phyloP scores from a whole-genome alignment of 2,329 filamentous ascomycete genomes.

The Aphanocladium album region DNA sequence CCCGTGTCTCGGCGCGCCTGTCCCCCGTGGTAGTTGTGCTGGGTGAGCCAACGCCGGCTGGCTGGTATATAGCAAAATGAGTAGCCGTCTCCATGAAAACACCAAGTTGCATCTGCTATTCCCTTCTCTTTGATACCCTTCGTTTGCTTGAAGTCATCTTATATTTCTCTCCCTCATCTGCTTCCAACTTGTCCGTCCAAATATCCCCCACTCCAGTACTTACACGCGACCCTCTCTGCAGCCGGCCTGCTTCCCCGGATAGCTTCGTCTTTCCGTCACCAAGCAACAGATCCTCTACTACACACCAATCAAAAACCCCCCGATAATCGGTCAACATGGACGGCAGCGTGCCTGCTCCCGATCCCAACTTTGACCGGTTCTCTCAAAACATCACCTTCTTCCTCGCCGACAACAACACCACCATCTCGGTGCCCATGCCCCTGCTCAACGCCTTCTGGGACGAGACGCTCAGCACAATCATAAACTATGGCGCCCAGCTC shows the following conservation, averaged over 20 bases:
- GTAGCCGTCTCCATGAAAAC: background rate
- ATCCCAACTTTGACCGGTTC: conserved; percentile 29
- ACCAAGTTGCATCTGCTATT: background rate
- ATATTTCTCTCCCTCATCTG: background rate
- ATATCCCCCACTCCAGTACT: background rate
- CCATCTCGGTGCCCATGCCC: conserved; percentile 28
- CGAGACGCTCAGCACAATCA: conserved; percentile 34
- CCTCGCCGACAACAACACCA: conserved; percentile 25
- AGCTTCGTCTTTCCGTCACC: background rate
- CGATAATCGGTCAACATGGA: background rate
- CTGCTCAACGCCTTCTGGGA: conserved; percentile 29
- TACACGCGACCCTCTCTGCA: background rate
- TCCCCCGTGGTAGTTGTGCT: background rate
- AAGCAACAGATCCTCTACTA: background rate
- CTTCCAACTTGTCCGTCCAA: background rate
- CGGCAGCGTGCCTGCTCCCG: background rate
- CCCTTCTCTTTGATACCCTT: background rate
- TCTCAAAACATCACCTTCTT: conserved; percentile 33
- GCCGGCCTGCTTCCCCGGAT: background rate
- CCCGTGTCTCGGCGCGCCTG: background rate
- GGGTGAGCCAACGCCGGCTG: background rate
- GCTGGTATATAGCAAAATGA: background rate
- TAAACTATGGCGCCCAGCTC: conserved; percentile 67
- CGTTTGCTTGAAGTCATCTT: background rate
- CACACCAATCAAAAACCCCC: background rate